These are phyloP conservation scores for Dichomitus squalens DNA, from an alignment of 1,284 basidiomycete species.

Conservation along the genomic window DNA sequence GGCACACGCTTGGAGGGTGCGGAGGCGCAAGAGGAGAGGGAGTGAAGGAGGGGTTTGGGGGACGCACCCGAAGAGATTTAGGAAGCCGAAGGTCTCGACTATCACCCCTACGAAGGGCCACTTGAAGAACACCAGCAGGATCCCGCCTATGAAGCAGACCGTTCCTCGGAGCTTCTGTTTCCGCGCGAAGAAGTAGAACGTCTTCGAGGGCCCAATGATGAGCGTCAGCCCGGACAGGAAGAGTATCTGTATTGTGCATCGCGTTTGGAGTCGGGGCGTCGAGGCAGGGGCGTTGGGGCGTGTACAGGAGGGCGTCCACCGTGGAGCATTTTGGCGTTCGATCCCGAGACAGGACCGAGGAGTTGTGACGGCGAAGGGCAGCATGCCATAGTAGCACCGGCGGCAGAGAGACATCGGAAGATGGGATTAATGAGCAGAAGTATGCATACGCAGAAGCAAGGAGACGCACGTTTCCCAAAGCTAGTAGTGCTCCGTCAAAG, in stretches of 20 bases:
- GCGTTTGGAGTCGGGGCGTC: neutral
- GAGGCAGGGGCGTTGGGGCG: neutral
- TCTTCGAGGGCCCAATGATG: conserved; percentile 95
- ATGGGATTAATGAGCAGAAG: neutral
- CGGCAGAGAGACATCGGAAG: neutral
- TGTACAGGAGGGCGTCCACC: neutral
- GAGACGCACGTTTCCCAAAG: conserved; percentile 86
- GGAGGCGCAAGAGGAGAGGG: neutral
- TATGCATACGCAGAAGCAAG: neutral
- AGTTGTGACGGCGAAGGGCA: neutral
- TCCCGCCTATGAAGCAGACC: conserved; percentile 87
- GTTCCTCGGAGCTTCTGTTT: conserved; percentile 97
- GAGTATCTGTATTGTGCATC: conserved; percentile 64
- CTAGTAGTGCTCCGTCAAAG: conserved; percentile 96
- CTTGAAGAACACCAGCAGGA: conserved; percentile 86
- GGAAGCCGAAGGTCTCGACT: conserved; percentile 94
- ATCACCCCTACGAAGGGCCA: conserved; percentile 94
- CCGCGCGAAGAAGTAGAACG: conserved; percentile 97
- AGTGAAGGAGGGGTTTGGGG: neutral
- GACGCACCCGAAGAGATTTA: conserved; percentile 96
- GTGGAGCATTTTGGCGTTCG: neutral
- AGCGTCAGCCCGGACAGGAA: conserved; percentile 91
- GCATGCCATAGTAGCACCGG: too few species aligned
- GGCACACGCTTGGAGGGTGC: neutral
- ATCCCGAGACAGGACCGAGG: neutral